Percentiles rank a stretch among this genome's conserved stretches.
These are phyloP conservation scores for Malus fusca DNA, from an alignment of 306 rosid genomes.

Conservation along the genomic window DNA sequence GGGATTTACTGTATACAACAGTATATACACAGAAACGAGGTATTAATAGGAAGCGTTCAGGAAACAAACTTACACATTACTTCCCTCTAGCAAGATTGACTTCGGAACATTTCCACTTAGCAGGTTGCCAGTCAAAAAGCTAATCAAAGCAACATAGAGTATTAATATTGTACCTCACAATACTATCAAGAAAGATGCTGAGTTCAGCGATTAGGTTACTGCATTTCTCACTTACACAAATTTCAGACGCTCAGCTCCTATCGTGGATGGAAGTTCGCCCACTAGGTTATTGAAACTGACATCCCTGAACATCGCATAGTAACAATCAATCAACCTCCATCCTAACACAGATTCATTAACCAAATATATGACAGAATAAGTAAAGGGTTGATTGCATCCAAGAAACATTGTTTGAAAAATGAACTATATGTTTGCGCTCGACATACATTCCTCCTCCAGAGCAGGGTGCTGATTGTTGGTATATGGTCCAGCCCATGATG, in stretches of 20 bases:
- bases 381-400: no score
- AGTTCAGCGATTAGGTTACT: neutral
- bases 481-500: no score
- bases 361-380: no score
- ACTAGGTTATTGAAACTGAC: constrained; percentile 22
- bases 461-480: no score
- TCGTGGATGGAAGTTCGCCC: constrained; percentile 4
- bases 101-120: constrained; percentile 54
- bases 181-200: neutral
- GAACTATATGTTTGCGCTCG: no score
- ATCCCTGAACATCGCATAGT: neutral
- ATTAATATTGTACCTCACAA: constrained; percentile 10
- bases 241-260: neutral
- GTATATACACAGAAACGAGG: neutral
- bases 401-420: no score
- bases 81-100: constrained; percentile 43
- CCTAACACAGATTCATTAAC: neutral
- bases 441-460: no score
- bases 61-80: constrained; percentile 42
- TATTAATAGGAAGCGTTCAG: neutral
- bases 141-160: constrained; percentile 21
- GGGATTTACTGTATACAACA: neutral
- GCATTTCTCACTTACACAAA: constrained; percentile 6
- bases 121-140: constrained; percentile 64
- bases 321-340: neutral